Evolutionary conservation across 2,329 filamentous ascomycete genomes (phyloP).

Genomic region (Pseudopithomyces chartarum): DNA sequence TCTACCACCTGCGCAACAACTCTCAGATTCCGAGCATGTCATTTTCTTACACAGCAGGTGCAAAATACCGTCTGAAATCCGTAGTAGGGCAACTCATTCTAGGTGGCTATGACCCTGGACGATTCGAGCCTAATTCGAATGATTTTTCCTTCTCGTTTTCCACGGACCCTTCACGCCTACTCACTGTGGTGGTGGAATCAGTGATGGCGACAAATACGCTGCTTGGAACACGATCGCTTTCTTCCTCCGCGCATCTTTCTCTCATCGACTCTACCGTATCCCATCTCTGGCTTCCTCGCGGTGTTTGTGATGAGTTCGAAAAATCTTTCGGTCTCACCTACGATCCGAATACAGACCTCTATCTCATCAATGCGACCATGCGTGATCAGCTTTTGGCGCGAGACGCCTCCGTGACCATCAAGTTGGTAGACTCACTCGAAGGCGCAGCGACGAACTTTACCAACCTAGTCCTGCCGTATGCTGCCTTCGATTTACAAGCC

Average conservation of each 20-base stretch:
- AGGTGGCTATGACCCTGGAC: slow-evolving; percentile 49
- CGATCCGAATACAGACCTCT: slow-evolving; percentile 35
- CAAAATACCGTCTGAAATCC: slow-evolving; percentile 38
- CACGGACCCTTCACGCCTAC: slow-evolving; percentile 33
- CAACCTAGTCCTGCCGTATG: slow-evolving; percentile 53
- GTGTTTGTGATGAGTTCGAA: slow-evolving; percentile 48
- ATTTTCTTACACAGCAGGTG: slow-evolving; percentile 44
- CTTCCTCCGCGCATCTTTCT: slow-evolving; percentile 37
- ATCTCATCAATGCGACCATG: slow-evolving; percentile 31
- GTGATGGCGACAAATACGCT: slow-evolving; percentile 38
- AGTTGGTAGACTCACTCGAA: slow-evolving; percentile 36
- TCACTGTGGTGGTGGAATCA: slow-evolving; percentile 41
- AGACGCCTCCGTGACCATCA: slow-evolving; percentile 47
- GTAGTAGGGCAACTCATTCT: slow-evolving; percentile 45
- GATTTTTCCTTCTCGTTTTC: slow-evolving; percentile 40
- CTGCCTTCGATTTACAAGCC: slow-evolving; percentile 53
- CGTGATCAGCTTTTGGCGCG: slow-evolving; percentile 15
- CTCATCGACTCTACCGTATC: slow-evolving; percentile 49
- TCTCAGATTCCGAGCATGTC: slow-evolving; percentile 41
- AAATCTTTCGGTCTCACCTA: slow-evolving; percentile 42
- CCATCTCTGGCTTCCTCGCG: slow-evolving; percentile 48
- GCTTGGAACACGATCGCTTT: slow-evolving; percentile 40
- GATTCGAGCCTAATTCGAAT: slow-evolving; percentile 37
- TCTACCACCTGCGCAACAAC: slow-evolving; percentile 33
- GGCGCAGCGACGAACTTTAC: slow-evolving; percentile 43